Evolutionary conservation across 768 basidiomycete genomes (phyloP).

Genomic region (Lactarius vividus): DNA sequence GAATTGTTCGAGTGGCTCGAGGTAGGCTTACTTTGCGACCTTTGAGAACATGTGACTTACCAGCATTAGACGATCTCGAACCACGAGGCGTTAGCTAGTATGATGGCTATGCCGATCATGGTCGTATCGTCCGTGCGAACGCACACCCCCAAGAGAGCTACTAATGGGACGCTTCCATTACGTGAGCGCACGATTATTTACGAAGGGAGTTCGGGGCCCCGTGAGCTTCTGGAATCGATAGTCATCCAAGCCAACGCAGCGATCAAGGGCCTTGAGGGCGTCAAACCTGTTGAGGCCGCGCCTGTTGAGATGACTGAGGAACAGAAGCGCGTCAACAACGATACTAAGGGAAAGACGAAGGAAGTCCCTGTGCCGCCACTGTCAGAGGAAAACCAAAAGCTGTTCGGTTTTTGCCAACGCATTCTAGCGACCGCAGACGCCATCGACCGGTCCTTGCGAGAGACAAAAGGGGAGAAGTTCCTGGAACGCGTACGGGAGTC

Average conservation of each 20-base stretch:
- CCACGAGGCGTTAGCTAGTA: constrained; percentile 89
- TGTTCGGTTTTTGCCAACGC: constrained; percentile 79
- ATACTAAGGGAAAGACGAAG: constrained; percentile 64
- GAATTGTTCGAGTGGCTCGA: constrained; percentile 91
- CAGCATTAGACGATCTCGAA: constrained; percentile 80
- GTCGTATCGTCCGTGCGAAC: constrained; percentile 67
- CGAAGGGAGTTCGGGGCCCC: constrained; percentile 87
- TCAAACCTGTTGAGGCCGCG: constrained; percentile 45
- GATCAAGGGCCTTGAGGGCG: constrained; percentile 77
- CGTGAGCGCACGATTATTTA: constrained; percentile 84
- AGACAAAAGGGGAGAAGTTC: constrained; percentile 88
- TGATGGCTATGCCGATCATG: constrained; percentile 98
- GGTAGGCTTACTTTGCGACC: constrained; percentile 41
- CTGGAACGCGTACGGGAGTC: constrained; percentile 72
- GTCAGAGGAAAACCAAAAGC: constrained; percentile 73
- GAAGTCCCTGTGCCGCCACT: constrained; percentile 44
- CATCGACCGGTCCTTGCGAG: constrained; percentile 83
- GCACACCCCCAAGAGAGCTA: constrained; percentile 53
- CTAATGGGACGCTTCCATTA: constrained; percentile 47
- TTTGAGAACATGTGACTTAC: neutral
- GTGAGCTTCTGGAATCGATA: constrained; percentile 87
- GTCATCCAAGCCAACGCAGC: constrained; percentile 93
- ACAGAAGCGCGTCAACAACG: constrained; percentile 79
- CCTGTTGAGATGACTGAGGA: constrained; percentile 81
- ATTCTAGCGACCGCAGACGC: constrained; percentile 79